Percentiles rank a stretch among this genome's conserved stretches.
These are phyloP conservation scores for Asclepias syriaca DNA, from an alignment of 257 asterid species.

Conservation along the genomic window DNA sequence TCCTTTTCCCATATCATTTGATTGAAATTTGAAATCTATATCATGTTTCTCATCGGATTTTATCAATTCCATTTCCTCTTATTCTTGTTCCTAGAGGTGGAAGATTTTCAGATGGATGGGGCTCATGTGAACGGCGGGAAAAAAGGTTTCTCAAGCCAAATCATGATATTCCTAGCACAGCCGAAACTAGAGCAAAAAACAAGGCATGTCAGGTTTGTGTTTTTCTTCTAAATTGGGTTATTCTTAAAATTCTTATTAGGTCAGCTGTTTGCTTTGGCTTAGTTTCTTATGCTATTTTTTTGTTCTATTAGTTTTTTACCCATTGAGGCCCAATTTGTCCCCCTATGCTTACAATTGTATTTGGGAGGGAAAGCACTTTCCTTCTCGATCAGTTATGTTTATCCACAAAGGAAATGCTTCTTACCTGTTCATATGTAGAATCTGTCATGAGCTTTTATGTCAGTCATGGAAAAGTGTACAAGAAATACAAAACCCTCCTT, in stretches of 20 bases:
- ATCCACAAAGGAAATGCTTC: background rate
- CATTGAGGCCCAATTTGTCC: background rate
- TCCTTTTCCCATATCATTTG: conserved; percentile 5
- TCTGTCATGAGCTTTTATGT: background rate
- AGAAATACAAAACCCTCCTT: background rate
- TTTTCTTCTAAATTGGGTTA: background rate
- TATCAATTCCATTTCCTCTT: conserved; percentile 5
- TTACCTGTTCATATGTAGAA: background rate
- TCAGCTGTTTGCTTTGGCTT: background rate
- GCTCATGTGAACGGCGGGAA: conserved; percentile 91
- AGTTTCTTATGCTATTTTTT: background rate
- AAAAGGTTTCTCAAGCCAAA: conserved; percentile 85
- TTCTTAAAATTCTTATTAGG: background rate
- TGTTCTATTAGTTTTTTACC: background rate
- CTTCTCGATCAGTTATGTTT: background rate
- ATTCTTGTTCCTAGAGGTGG: conserved; percentile 56
- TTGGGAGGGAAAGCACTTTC: background rate
- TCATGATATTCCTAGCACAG: conserved; percentile 96
- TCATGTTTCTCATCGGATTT: conserved; percentile 6
- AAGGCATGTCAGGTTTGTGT: conserved; percentile 86
- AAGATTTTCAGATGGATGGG: conserved; percentile 98
- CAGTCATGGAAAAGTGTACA: background rate
- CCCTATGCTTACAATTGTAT: background rate
- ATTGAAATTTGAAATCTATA: background rate
- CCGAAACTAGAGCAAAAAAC: conserved; percentile 98